Base-by-base conservation (phyloP, 2,329 filamentous ascomycete species). In the Nemania abortiva region DNA sequence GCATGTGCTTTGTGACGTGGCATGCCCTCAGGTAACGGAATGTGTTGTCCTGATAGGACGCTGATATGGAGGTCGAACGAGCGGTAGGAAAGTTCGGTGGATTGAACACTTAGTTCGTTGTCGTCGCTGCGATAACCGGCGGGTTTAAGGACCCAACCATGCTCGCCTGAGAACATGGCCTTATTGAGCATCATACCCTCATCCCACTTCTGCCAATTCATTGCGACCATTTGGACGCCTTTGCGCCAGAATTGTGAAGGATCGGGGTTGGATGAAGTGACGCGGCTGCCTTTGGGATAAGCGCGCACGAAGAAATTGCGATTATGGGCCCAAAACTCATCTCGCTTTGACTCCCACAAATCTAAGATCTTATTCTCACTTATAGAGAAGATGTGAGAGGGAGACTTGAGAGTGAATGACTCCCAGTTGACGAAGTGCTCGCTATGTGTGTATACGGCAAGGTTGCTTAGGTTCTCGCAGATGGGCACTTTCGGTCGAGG, bases 121-220 rank as follows among this genome's bases (percentile, higher is more conserved):
- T 63, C 66, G 27, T 81, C 77, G 72, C 83, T 84, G 68, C 89
- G 90, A 79, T 94, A 96, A 18, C 91, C 91, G 37, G 86, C 79
- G 0, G 95, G 94, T 81, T 98, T 98, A 70, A 96, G 85, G 2
- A 95, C 89, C 92, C 93, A 98, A 49, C 95, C 95, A 50, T 88
- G 84, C 59, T 92, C 91, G 10, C 90, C 92, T 42, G 94, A 93
- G 79, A 98, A 99, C 96, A 99, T 98, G 78, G 92, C 96, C 76
- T 97, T 92, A 77, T 98, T 98, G 78, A 99, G 88, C 85, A 98
- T 97, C 88, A 98, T 97, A 52, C 93, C 93, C 65, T 96, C 89
- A 78, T 98, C 95, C 74, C 95, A 92, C 2, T 92, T 95, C 81
- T 99, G 96, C 95, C 96, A 98, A 79, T 99, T 99, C 80, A 98